These are phyloP conservation scores for Haplosporangium gracile DNA, from an alignment of 192 early-diverging fungal genomes.

Conservation along the genomic window DNA sequence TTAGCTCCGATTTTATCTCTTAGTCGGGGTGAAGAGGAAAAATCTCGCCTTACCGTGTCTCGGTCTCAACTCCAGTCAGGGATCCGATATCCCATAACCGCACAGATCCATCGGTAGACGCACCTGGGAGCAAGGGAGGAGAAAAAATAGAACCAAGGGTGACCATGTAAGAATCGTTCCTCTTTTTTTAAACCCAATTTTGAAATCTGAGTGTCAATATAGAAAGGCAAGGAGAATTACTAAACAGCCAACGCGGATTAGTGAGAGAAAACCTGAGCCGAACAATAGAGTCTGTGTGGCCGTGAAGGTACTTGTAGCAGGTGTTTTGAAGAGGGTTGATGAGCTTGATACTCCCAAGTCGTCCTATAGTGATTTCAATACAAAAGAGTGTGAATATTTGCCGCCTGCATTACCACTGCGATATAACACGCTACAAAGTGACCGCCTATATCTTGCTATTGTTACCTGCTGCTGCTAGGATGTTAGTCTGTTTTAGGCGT, in stretches of 20 bases:
- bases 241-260: constrained; percentile 62
- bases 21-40: neutral
- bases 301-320: constrained; percentile 63
- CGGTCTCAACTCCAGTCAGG: constrained; percentile 27
- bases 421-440: too few relatives aligned
- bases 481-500: constrained; percentile 27
- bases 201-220: neutral
- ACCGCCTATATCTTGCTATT: neutral
- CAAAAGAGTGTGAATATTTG: neutral
- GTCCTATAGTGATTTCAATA: constrained; percentile 26
- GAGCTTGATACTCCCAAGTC: constrained; percentile 65
- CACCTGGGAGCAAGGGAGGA: constrained; percentile 30
- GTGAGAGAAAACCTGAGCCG: constrained; percentile 58
- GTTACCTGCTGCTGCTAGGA: constrained; percentile 58
- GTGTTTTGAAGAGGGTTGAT: constrained; percentile 58
- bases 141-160: neutral
- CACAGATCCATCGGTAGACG: constrained; percentile 56
- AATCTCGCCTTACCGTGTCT: constrained; percentile 38
- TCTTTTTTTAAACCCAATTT: neutral
- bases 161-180: neutral
- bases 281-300: constrained; percentile 54
- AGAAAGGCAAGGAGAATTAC: constrained; percentile 26
- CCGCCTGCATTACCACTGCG: neutral
- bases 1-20: neutral
- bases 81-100: constrained; percentile 68